phyloP scores from a whole-genome alignment of 768 basidiomycete genomes.

The Kwoniella sp. region DNA sequence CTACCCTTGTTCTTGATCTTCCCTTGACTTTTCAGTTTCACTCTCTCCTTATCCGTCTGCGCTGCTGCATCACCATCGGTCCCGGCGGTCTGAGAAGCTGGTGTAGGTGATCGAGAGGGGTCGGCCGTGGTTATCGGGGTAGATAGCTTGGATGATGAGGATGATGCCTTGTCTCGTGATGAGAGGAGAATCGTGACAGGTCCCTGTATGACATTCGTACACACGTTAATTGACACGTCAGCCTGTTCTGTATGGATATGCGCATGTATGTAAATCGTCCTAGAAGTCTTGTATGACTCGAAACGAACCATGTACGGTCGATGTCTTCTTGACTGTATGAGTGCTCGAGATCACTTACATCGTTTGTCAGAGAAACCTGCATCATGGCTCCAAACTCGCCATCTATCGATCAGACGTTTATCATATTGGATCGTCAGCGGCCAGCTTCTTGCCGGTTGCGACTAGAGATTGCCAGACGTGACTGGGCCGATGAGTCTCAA shows the following conservation, averaged over 20 bases:
- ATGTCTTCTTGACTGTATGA: background rate
- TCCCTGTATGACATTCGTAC: slow-evolving; percentile 26
- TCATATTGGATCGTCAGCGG: too few relatives aligned
- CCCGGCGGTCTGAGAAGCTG: background rate
- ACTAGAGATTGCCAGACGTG: too few relatives aligned
- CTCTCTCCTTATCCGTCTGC: background rate
- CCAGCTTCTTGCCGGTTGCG: too few relatives aligned
- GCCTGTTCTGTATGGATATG: background rate
- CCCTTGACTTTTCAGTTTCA: background rate
- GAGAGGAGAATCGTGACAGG: slow-evolving; percentile 48
- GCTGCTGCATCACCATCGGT: background rate
- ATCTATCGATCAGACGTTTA: slow-evolving; percentile 60
- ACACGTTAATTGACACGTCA: background rate
- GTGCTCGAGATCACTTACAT: slow-evolving; percentile 61
- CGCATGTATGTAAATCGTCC: background rate
- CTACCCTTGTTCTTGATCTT: slow-evolving; percentile 5
- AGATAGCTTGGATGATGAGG: background rate
- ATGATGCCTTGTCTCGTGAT: slow-evolving; percentile 21
- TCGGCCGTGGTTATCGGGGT: background rate
- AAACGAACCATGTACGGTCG: too few relatives aligned
- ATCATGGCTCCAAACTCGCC: slow-evolving; percentile 97
- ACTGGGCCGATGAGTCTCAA: too few relatives aligned
- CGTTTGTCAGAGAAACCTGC: slow-evolving; percentile 82
- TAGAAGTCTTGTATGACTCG: too few relatives aligned
- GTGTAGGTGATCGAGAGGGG: slow-evolving; percentile 5